Evolutionary conservation across 441 rosid species (phyloP).

Genomic region (Populus hybrid): DNA sequence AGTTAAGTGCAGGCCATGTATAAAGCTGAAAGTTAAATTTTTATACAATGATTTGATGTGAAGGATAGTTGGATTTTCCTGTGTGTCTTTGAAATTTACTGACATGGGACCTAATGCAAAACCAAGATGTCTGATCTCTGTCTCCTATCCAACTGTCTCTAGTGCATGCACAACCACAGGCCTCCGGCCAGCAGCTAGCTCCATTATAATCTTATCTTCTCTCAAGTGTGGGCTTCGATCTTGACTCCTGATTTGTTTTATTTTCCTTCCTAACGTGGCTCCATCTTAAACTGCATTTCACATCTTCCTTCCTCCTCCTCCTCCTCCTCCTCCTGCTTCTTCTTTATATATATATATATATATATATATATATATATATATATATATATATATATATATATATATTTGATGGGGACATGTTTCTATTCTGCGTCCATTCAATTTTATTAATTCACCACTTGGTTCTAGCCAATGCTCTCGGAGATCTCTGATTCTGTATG

Average conservation of each 20-base stretch:
- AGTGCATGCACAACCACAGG: constrained; percentile 25
- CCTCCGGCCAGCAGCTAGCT: neutral
- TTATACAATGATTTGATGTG: neutral
- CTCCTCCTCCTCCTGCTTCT: too few species aligned
- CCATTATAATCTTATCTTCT: constrained; percentile 34
- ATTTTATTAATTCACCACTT: neutral
- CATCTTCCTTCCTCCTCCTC: too few species aligned
- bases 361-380: too few species aligned
- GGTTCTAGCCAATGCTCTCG: neutral
- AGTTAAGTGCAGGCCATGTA: neutral
- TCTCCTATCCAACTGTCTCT: constrained; percentile 9
- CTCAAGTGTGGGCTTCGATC: constrained; percentile 15
- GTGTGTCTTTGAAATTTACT: neutral
- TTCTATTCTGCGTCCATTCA: neutral
- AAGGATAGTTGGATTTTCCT: constrained; percentile 7
- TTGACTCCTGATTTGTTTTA: constrained; percentile 33
- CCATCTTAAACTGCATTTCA: constrained; percentile 7
- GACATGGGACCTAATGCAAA: constrained; percentile 15
- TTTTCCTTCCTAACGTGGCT: neutral
- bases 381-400: too few species aligned
- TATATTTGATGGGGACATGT: neutral
- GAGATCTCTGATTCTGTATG: too few species aligned
- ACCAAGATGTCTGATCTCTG: constrained; percentile 28
- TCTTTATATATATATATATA: too few species aligned
- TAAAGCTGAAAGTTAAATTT: neutral